phyloP scores from a whole-genome alignment of 192 early-diverging fungal species.

The Helicostylum pulchrum region DNA sequence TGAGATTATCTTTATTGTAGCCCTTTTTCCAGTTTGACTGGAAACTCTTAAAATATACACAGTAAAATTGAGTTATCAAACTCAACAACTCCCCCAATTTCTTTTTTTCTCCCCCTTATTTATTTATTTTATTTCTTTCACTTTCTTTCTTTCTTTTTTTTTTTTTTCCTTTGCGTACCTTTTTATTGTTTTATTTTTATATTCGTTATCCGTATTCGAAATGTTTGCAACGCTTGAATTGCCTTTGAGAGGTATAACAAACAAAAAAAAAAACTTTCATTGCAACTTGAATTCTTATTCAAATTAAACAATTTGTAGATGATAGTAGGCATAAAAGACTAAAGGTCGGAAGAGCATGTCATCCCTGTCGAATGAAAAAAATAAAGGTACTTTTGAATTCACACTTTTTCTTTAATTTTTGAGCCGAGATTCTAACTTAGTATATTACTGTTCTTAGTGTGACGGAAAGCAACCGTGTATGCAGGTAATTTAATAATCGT shows the following conservation, averaged over 20 bases:
- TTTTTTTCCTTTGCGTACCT: neutral
- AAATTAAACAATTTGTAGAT: conserved; percentile 17
- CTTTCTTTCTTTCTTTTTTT: conserved; percentile 4
- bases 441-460: conserved; percentile 24
- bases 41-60: no score
- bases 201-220: neutral
- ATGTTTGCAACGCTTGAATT: conserved; percentile 40
- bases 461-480: conserved; percentile 40
- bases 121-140: conserved; percentile 6
- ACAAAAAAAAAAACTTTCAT: neutral
- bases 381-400: conserved; percentile 24
- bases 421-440: neutral
- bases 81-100: conserved; percentile 11
- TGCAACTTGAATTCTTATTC: neutral
- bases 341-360: conserved; percentile 34
- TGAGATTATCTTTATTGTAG: no score
- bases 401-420: neutral
- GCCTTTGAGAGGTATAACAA: conserved; percentile 31
- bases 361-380: conserved; percentile 39
- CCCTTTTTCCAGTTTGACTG: no score
- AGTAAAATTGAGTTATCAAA: neutral
- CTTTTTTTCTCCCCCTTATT: neutral
- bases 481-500: conserved; percentile 25
- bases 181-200: neutral
- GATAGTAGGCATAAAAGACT: conserved; percentile 33